Evolutionary conservation across 1,284 basidiomycete species (phyloP).

Genomic region (Anthracocystis walkeri): DNA sequence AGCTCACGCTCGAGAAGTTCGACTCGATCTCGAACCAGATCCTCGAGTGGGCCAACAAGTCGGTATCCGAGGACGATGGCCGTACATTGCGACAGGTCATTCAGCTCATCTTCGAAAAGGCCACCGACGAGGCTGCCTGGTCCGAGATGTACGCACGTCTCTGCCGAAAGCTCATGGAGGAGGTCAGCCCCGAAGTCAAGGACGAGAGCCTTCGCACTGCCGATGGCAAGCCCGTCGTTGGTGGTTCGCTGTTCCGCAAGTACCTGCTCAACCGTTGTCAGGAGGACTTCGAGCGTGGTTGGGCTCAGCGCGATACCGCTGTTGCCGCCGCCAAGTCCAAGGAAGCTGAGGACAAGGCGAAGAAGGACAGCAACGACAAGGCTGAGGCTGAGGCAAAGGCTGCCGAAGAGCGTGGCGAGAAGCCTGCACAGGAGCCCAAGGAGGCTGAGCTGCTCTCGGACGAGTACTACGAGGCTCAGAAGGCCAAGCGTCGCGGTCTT

Average conservation of each 20-base stretch:
- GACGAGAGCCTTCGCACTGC: conserved; percentile 77
- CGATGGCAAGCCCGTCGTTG: conserved; percentile 85
- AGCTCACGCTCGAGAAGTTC: conserved; percentile 96
- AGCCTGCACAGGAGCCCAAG: conserved; percentile 65
- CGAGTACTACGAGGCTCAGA: conserved; percentile 95
- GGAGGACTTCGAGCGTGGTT: conserved; percentile 91
- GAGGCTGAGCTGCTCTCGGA: conserved; percentile 79
- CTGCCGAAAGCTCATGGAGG: conserved; percentile 92
- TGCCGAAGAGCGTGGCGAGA: conserved; percentile 72
- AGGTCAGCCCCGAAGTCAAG: conserved; percentile 84
- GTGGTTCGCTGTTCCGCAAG: conserved; percentile 87
- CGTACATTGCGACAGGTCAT: conserved; percentile 95
- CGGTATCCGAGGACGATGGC: conserved; percentile 89
- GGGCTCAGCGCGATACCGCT: conserved; percentile 74
- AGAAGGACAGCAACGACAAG: conserved; percentile 72
- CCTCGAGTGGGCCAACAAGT: conserved; percentile 93
- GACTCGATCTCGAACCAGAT: conserved; percentile 93
- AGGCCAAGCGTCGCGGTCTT: conserved; percentile 95
- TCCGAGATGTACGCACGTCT: conserved; percentile 96
- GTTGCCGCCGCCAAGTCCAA: conserved; percentile 73
- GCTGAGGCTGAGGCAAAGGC: conserved; percentile 74
- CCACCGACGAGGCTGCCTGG: conserved; percentile 93
- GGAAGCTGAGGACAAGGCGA: conserved; percentile 74
- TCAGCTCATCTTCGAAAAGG: conserved; percentile 95
- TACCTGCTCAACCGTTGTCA: conserved; percentile 93